Conservation (phyloP, 345 rosid genomes). For the Linum trigynum region DNA sequence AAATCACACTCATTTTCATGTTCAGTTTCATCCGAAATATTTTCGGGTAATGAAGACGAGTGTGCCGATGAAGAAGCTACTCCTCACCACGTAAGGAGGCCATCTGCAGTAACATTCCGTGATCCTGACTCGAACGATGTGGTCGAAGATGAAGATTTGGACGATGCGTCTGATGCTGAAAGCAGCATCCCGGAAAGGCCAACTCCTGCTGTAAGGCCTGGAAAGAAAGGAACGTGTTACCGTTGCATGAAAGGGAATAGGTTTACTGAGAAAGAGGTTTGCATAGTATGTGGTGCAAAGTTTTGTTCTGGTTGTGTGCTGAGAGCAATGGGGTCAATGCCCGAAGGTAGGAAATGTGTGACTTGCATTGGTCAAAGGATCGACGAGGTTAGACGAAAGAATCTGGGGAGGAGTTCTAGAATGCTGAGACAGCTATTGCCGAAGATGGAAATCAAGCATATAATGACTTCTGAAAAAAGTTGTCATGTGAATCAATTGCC, state of each 20-base stretch:
- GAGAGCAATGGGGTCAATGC: conserved; percentile 84
- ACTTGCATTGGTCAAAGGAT: conserved; percentile 63
- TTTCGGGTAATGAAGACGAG: conserved; percentile 31
- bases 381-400: conserved; percentile 47
- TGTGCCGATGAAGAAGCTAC: conserved; percentile 12
- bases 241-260: conserved; percentile 55
- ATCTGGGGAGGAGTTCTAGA: conserved; percentile 52
- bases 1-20: conserved; percentile 25
- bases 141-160: conserved; percentile 25
- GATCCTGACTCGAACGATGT: conserved; percentile 35
- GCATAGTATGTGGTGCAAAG: conserved; percentile 81
- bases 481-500: conserved; percentile 65
- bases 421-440: conserved; percentile 48
- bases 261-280: conserved; percentile 61
- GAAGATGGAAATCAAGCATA: conserved; percentile 38
- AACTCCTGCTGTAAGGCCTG: conserved; percentile 40
- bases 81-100: conserved; percentile 29
- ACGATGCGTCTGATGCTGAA: conserved; percentile 24
- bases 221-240: conserved; percentile 69
- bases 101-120: conserved; percentile 46
- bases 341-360: conserved; percentile 84
- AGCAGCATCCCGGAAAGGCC: conserved; percentile 20
- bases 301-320: conserved; percentile 60
- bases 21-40: conserved; percentile 25
- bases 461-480: conserved; percentile 48